Percentiles rank a stretch among this genome's conserved stretches.
Conservation (phyloP, 2,329 filamentous ascomycete species). For the Xylariomycetidae sp. region DNA sequence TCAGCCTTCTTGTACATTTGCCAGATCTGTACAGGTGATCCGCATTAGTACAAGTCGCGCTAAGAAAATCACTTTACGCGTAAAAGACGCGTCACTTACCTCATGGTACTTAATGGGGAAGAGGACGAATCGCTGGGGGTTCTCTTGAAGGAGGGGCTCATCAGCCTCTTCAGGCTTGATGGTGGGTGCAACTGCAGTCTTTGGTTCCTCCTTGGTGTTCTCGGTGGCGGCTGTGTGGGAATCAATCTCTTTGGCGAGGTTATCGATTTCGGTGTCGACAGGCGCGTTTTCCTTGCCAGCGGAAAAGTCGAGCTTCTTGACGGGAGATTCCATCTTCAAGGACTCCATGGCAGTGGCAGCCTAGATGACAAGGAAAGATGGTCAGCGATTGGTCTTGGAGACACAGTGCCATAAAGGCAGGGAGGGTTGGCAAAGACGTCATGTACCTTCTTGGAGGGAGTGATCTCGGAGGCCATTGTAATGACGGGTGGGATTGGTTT, state of each 20-base stretch:
- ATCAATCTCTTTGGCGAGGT: constrained; percentile 52
- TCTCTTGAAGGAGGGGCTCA: constrained; percentile 92
- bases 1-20: constrained; percentile 99
- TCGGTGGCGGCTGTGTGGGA: constrained; percentile 55
- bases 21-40: constrained; percentile 69
- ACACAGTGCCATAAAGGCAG: no score
- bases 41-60: constrained; percentile 33
- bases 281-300: constrained; percentile 77
- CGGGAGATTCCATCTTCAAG: constrained; percentile 87
- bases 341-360: constrained; percentile 80
- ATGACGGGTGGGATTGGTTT: no score
- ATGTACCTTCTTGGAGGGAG: constrained; percentile 54
- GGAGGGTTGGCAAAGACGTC: constrained; percentile 29
- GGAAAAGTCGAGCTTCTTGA: constrained; percentile 83
- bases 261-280: constrained; percentile 46
- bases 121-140: constrained; percentile 91
- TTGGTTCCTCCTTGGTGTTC: constrained; percentile 33
- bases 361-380: constrained; percentile 42
- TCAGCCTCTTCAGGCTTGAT: constrained; percentile 68
- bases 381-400: no score
- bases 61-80: constrained; percentile 63
- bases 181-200: constrained; percentile 39
- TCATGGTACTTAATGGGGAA: constrained; percentile 99
- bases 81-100: constrained; percentile 62
- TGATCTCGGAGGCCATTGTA: constrained; percentile 72